phyloP scores from a whole-genome alignment of 176 grass and related monocot genomes.

The Avena insularis region DNA sequence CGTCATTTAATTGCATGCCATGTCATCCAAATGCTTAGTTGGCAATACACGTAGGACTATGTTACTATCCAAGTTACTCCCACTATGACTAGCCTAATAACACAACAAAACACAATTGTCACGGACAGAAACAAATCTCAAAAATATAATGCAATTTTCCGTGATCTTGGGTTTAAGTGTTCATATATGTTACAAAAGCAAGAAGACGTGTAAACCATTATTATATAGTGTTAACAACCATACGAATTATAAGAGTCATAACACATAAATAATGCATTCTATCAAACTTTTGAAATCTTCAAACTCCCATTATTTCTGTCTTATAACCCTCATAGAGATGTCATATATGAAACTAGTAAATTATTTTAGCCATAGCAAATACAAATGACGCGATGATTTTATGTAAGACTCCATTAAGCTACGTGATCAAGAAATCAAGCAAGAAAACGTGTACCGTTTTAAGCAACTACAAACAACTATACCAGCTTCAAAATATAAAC shows the following conservation, averaged over 20 bases:
- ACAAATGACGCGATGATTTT: neutral
- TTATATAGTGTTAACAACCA: neutral
- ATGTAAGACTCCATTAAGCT: neutral
- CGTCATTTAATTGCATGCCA: too few species aligned
- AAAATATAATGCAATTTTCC: neutral
- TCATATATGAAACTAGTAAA: neutral
- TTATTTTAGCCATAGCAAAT: neutral
- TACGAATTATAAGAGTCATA: neutral
- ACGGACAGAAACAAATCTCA: too few species aligned
- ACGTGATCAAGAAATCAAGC: neutral
- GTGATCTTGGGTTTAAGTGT: neutral
- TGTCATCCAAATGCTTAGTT: too few species aligned
- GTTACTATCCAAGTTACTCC: too few species aligned
- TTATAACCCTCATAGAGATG: neutral
- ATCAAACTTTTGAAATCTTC: too few species aligned
- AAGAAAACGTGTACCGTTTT: neutral
- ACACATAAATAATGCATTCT: neutral
- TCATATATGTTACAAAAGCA: neutral
- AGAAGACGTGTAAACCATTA: neutral
- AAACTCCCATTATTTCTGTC: too few species aligned
- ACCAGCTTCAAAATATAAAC: neutral
- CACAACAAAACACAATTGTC: neutral
- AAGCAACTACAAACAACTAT: neutral
- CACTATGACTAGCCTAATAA: too few species aligned
- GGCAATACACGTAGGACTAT: too few species aligned